A percentile compares a stretch with the other conserved stretches of the same genome.
phyloP scores from a whole-genome alignment of 371 early-diverging fungal genomes.

The Lichtheimia hyalospora region DNA sequence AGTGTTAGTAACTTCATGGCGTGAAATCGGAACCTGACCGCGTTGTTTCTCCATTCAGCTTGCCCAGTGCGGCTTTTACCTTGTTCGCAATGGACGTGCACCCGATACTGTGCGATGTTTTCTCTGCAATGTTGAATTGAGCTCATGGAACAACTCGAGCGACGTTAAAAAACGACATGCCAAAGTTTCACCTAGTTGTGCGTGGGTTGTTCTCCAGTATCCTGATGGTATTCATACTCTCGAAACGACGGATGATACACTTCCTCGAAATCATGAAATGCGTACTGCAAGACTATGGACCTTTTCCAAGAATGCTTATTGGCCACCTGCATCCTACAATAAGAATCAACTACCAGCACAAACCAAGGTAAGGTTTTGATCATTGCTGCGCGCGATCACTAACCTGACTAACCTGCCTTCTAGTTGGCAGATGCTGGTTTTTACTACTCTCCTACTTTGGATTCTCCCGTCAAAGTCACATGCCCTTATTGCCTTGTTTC shows the following conservation, averaged over 20 bases:
- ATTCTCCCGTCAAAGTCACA: slow-evolving; percentile 11
- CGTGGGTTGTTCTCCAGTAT: slow-evolving; percentile 24
- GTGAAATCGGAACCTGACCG: neutral
- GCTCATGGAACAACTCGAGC: slow-evolving; percentile 24
- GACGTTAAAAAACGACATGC: slow-evolving; percentile 28
- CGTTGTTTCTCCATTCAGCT: slow-evolving; percentile 14
- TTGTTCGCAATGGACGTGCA: slow-evolving; percentile 10
- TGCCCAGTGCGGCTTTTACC: slow-evolving; percentile 36
- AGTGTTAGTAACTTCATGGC: neutral
- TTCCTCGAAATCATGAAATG: slow-evolving; percentile 13
- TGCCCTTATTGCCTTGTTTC: slow-evolving; percentile 28
- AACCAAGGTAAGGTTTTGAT: slow-evolving; percentile 14
- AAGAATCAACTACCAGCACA: slow-evolving; percentile 8
- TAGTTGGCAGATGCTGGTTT: slow-evolving; percentile 42
- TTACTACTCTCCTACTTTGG: slow-evolving; percentile 21
- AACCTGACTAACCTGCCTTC: neutral
- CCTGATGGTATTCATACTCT: slow-evolving; percentile 12
- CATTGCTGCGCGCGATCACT: neutral
- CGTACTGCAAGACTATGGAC: slow-evolving; percentile 25
- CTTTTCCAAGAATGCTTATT: slow-evolving; percentile 22
- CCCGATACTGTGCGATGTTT: slow-evolving; percentile 29
- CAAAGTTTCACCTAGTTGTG: slow-evolving; percentile 24
- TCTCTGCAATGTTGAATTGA: slow-evolving; percentile 31
- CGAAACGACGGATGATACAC: neutral
- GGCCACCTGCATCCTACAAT: slow-evolving; percentile 25